Base-by-base conservation (phyloP, 139 green algal species). In the Eudorina sp. region DNA sequence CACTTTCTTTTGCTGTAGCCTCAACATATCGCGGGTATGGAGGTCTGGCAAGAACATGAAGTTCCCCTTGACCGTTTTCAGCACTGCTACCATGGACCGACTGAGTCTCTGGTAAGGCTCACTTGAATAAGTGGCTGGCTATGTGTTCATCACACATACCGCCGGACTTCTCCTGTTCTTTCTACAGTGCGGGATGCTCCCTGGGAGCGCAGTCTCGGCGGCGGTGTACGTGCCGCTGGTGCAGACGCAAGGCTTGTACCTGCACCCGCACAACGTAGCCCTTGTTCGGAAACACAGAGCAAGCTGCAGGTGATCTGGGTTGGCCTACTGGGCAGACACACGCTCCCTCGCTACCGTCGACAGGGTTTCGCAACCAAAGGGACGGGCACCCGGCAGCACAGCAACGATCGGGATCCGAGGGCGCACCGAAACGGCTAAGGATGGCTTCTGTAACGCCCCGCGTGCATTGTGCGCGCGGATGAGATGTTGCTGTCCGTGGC, bases 1-100 rank as follows among this genome's bases (percentile, higher is more conserved):
- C 14, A 13, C 23, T 43, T 4, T n/a, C 5, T 25, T 2, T 7
- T n/a, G 2, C 2, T n/a, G 38, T 40, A 85, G 78, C n/a, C 40
- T 85, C 9, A 85, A 58, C 9, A 85, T 85, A 21, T 85, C 78
- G 2, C 40, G 41, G 4, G 55, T 74, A 45, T 85, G 78, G 78
- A 31, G 36, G 27, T 84, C 80, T 31, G 31, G 14, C 31, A 40
- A 69, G 31, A 3, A 68, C 6, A 8, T 25, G 51, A 6, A 51
- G 25, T 43, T 53, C 19, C 76, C 76, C 13, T 38, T 90, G 34
- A 92, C 90, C 13, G 82, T 92, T 21, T 85, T 91, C n/a, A 91
- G 80, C 34, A 88, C 84, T 8, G 55, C 89, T 19, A 92, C 89
- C 23, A 75, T 88, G 4, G 86, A 81, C 81, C 85, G 90, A 16